Evolutionary conservation across 257 asterid species (phyloP), one percentile per base, ranked within the genome.

Genomic region (Fraxinus cuspidata): DNA sequence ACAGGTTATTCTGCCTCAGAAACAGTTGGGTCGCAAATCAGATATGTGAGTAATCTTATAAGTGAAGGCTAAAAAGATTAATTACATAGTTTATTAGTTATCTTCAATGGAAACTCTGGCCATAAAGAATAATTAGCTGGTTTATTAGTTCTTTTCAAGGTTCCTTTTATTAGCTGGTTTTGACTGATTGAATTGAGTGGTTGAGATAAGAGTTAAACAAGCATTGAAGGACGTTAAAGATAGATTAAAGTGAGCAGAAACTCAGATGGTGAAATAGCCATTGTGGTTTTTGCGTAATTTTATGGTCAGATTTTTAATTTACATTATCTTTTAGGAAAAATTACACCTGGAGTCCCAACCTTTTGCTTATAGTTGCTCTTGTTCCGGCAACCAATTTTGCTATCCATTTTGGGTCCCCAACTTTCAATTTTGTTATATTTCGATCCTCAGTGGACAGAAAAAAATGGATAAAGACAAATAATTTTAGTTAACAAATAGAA

Each of bases 1-100:
- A 42, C 98, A 94, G 85, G 90, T 94, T 86, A 94, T 94, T 87
- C 87, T 94, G 74, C 98, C 98, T 77, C 98, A 94, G 90, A 92
- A 92, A 86, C 98, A 94, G 90, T 82, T 94, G 90, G 92, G 92
- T 38, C 97, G 98, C 86, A 92, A 74, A 83, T 94, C 98, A 72
- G 98, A 94, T 84, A 92, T 94, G 98, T 94, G 82, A 84, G 97
- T 63, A 28, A 0, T 29, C 23, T 67, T 13, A 71, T 27, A 12
- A 27, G 32, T 34, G 72, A 13, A 69, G 79, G 72, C 58, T 25
- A 34, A 63, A 63, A 23, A 1, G 19, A 63, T 63, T 11, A 63
- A 63, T 7, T 25, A 12, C 69, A 25, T 63, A 3, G 64, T 63
- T 23, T 63, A 63, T 19, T n/a, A n/a, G 27, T 58, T 58, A 19